Evolutionary conservation across 2,329 filamentous ascomycete genomes (phyloP).

Genomic region (Neonectria magnoliae): DNA sequence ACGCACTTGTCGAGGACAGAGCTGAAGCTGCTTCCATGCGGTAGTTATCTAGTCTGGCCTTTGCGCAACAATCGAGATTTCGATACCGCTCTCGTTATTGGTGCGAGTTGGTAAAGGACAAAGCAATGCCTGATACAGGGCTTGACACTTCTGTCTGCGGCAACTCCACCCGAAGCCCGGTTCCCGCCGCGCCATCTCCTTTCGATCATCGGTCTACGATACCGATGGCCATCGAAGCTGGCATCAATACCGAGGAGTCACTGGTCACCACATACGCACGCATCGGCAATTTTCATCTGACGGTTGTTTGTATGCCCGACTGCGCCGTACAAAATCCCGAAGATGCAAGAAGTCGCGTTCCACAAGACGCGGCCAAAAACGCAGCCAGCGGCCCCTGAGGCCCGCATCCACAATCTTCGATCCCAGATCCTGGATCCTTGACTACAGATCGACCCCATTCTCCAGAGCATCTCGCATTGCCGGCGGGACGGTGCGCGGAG

Average conservation of each 20-base stretch:
- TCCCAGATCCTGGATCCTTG: constrained; percentile 15
- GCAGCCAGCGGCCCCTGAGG: constrained; percentile 11
- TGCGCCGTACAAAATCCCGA: neutral
- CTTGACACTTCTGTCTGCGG: constrained; percentile 7
- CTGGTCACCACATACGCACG: neutral
- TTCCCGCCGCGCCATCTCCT: constrained; percentile 1
- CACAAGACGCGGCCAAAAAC: constrained; percentile 1
- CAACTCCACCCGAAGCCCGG: constrained; percentile 15
- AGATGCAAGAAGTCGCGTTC: constrained; percentile 18
- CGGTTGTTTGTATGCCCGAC: neutral
- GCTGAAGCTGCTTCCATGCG: neutral
- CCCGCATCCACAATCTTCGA: constrained; percentile 12
- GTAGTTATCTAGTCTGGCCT: too few species aligned
- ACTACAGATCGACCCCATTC: constrained; percentile 11
- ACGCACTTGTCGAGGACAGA: constrained; percentile 13
- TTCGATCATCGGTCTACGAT: neutral
- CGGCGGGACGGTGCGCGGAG: constrained; percentile 4
- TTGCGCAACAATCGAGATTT: constrained; percentile 5
- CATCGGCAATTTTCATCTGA: constrained; percentile 6
- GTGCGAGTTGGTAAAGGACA: constrained; percentile 11
- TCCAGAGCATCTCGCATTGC: constrained; percentile 9
- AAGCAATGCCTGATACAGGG: constrained; percentile 14
- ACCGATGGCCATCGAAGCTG: neutral
- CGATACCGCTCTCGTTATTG: constrained; percentile 15
- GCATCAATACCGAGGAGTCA: neutral